Evolutionary conservation across 768 basidiomycete genomes (phyloP).

Genomic region (Trametes cinnabarina): DNA sequence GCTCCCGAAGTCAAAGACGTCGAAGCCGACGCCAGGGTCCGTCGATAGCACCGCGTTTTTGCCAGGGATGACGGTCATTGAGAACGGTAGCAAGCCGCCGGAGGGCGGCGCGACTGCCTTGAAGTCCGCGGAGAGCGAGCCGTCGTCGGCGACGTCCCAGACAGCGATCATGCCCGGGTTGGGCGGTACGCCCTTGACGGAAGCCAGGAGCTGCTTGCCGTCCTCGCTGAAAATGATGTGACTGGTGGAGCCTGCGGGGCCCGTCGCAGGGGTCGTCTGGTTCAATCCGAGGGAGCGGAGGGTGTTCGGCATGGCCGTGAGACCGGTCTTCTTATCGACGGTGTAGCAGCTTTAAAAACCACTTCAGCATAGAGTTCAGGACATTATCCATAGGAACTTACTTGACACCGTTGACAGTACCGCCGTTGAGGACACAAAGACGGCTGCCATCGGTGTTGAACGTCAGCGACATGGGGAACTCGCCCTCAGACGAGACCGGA

Average conservation of each 20-base stretch:
- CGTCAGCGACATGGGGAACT: constrained; percentile 30
- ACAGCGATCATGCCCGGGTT: constrained; percentile 48
- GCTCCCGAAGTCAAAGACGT: constrained; percentile 29
- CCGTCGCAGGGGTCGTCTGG: constrained; percentile 51
- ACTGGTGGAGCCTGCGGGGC: constrained; percentile 44
- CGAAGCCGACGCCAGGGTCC: constrained; percentile 31
- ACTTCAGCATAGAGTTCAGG: neutral
- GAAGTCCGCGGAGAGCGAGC: constrained; percentile 44
- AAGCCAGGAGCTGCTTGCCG: constrained; percentile 42
- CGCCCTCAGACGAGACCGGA: constrained; percentile 26
- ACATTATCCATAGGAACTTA: constrained; percentile 7
- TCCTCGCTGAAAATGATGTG: constrained; percentile 50
- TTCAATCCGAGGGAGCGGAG: constrained; percentile 44
- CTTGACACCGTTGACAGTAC: constrained; percentile 43
- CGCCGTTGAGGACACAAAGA: constrained; percentile 39
- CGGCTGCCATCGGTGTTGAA: constrained; percentile 16
- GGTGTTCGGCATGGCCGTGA: constrained; percentile 40
- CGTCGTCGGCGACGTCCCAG: constrained; percentile 45
- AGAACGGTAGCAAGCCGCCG: constrained; percentile 50
- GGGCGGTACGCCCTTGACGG: constrained; percentile 49
- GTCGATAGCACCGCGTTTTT: constrained; percentile 30
- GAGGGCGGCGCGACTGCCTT: constrained; percentile 34
- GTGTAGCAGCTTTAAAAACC: constrained; percentile 39
- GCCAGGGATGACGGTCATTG: constrained; percentile 37
- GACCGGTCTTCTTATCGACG: constrained; percentile 41